phyloP scores from a whole-genome alignment of 345 rosid species.

The rapeseed (Brassica napus) region DNA sequence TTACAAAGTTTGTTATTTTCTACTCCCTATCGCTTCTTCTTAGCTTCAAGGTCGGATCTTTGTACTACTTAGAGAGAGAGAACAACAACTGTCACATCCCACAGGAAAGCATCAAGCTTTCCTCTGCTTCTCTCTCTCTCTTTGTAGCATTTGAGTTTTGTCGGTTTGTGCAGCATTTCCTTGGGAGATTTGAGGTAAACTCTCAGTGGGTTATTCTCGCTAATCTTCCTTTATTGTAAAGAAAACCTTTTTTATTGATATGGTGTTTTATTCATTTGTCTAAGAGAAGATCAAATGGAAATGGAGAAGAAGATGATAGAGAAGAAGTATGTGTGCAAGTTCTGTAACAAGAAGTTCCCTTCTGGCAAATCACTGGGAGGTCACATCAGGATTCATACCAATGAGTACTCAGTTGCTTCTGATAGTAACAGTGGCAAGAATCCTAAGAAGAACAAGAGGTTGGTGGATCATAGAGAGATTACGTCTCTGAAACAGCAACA shows the following conservation, averaged over 20 bases:
- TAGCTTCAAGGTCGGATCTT: conserved; percentile 58
- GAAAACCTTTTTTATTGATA: conserved; percentile 9
- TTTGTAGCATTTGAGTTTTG: conserved; percentile 20
- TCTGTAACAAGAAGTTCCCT: conserved; percentile 63
- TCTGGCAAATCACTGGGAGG: conserved; percentile 90
- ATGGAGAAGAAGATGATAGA: conserved; percentile 52
- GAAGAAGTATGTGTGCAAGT: conserved; percentile 62
- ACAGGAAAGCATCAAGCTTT: conserved; percentile 40
- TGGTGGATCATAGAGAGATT: conserved; percentile 44
- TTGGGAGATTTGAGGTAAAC: conserved; percentile 44
- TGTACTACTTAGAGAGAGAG: conserved; percentile 47
- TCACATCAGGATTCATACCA: conserved; percentile 75
- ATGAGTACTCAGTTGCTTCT: conserved; percentile 39
- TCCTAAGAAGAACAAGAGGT: conserved; percentile 33
- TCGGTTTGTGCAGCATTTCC: conserved; percentile 19
- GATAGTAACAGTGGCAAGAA: conserved; percentile 38
- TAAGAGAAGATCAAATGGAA: neutral
- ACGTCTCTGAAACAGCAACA: conserved; percentile 2
- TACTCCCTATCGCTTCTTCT: neutral
- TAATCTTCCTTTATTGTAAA: conserved; percentile 19
- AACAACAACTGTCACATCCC: conserved; percentile 55
- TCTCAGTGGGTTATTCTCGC: conserved; percentile 18
- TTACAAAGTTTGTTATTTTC: conserved; percentile 19
- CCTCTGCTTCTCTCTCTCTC: conserved; percentile 33
- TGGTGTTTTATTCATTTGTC: conserved; percentile 36